These are phyloP conservation scores for Hemisphaericaspora nanyangensis DNA, from an alignment of 805 yeast genomes.

Conservation along the genomic window DNA sequence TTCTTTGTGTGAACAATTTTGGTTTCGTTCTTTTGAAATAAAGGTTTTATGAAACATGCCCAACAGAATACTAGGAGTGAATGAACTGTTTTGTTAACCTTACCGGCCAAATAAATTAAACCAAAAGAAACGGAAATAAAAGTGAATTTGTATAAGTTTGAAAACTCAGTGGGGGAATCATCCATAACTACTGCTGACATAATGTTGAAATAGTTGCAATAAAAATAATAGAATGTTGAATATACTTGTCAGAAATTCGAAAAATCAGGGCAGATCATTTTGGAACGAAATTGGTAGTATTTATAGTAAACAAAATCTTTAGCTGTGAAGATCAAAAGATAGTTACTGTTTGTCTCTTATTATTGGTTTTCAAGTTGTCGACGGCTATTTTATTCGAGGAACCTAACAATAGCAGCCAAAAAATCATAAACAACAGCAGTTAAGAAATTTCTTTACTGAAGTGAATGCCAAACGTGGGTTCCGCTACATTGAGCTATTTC, in stretches of 20 bases:
- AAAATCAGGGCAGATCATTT: too few species aligned
- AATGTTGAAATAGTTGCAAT: background rate
- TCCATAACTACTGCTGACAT: slow-evolving; percentile 9
- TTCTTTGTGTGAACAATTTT: slow-evolving; percentile 19
- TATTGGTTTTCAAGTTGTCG: too few species aligned
- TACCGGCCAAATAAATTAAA: slow-evolving; percentile 13
- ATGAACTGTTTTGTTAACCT: slow-evolving; percentile 17
- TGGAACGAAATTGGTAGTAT: too few species aligned
- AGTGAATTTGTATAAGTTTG: slow-evolving; percentile 16
- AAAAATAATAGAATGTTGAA: background rate
- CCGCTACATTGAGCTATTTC: too few species aligned
- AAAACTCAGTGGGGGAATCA: slow-evolving; percentile 10
- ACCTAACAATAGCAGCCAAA: too few species aligned
- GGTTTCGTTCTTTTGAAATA: slow-evolving; percentile 9
- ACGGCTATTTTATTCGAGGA: too few species aligned
- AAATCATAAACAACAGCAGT: too few species aligned
- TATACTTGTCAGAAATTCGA: background rate
- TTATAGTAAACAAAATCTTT: too few species aligned
- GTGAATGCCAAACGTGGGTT: too few species aligned
- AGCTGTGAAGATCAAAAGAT: too few species aligned
- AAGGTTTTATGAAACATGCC: slow-evolving; percentile 60
- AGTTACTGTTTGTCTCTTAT: too few species aligned
- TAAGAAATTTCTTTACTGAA: too few species aligned
- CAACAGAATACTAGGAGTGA: slow-evolving; percentile 32
- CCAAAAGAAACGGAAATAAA: slow-evolving; percentile 14